These are phyloP conservation scores for Pichia paraexigua DNA, from an alignment of 805 yeast genomes.

Conservation along the genomic window DNA sequence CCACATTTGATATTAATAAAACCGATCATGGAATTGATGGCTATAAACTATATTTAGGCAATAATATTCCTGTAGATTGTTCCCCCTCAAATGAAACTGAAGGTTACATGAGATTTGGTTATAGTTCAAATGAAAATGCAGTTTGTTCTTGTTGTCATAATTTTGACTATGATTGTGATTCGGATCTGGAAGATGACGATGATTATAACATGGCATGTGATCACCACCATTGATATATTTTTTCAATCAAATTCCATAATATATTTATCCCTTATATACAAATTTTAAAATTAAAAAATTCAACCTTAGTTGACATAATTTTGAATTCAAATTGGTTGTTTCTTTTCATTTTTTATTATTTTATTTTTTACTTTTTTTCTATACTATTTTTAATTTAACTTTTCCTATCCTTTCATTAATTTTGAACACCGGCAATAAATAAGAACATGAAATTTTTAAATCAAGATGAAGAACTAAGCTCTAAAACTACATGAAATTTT, in stretches of 20 bases:
- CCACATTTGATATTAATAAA: slow-evolving; percentile 28
- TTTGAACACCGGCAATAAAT: no score
- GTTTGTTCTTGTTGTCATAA: slow-evolving; percentile 9
- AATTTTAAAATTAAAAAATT: neutral
- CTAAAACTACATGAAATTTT: no score
- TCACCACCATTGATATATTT: neutral
- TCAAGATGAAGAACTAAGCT: no score
- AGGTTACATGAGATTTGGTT: slow-evolving; percentile 28
- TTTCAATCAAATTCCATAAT: neutral
- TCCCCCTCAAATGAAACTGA: slow-evolving; percentile 30
- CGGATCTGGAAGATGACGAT: slow-evolving; percentile 22
- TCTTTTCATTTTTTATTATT: neutral
- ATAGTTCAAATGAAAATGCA: slow-evolving; percentile 13
- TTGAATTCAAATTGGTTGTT: neutral
- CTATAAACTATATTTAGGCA: slow-evolving; percentile 26
- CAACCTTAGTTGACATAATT: neutral
- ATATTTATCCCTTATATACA: neutral
- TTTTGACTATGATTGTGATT: slow-evolving; percentile 20
- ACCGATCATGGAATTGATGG: slow-evolving; percentile 31
- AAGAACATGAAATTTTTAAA: no score
- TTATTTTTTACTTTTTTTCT: neutral
- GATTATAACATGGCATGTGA: slow-evolving; percentile 11
- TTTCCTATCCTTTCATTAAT: neutral
- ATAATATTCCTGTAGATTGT: slow-evolving; percentile 13
- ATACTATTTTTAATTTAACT: neutral